phyloP scores from a whole-genome alignment of 164 flowering plant genomes.

The Piper betle region DNA sequence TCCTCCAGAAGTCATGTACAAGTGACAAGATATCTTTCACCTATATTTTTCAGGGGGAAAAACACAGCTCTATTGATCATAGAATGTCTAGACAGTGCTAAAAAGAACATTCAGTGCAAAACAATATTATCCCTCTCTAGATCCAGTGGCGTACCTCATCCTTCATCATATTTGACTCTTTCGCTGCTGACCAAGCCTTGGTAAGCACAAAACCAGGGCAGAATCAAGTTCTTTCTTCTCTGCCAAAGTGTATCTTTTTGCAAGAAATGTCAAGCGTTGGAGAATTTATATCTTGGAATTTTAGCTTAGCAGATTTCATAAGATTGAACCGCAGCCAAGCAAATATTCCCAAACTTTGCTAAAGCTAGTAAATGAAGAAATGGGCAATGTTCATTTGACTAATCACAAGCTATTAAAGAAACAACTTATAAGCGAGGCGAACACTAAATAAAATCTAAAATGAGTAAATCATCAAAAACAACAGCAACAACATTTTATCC shows the following conservation, averaged over 20 bases:
- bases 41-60: constrained; percentile 21
- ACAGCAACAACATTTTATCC: too few species aligned
- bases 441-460: too few species aligned
- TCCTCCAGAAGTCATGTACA: constrained; percentile 49
- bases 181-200: constrained; percentile 89
- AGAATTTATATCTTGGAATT: constrained; percentile 80
- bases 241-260: constrained; percentile 65
- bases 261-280: constrained; percentile 69
- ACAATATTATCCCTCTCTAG: too few species aligned
- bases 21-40: constrained; percentile 66
- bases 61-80: too few species aligned
- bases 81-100: too few species aligned
- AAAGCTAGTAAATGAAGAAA: constrained; percentile 24
- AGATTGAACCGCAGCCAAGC: constrained; percentile 71
- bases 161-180: constrained; percentile 65
- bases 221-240: constrained; percentile 78
- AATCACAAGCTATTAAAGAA: too few species aligned
- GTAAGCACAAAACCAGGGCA: constrained; percentile 55
- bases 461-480: too few species aligned
- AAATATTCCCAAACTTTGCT: constrained; percentile 46
- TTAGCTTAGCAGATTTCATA: constrained; percentile 82
- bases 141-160: constrained; percentile 45
- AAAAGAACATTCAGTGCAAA: too few species aligned
- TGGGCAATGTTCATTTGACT: too few species aligned
- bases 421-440: too few species aligned